phyloP scores from a whole-genome alignment of 768 basidiomycete species.

The Rhizopogon vesiculosus region DNA sequence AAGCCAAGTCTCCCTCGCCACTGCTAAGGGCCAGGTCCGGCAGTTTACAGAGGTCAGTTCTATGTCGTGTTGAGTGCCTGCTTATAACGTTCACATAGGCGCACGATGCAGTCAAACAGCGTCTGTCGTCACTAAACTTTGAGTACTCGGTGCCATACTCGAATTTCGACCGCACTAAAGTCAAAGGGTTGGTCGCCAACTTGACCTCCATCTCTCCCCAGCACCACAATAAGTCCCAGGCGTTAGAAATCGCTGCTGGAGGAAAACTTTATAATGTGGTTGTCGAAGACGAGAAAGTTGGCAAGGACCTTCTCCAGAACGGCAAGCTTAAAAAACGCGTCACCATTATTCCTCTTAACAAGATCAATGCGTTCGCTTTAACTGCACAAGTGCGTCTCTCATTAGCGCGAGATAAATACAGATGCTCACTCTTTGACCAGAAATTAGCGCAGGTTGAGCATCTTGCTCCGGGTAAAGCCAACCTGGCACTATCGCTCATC shows the following conservation, averaged over 20 bases:
- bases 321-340: slow-evolving; percentile 80
- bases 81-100: slow-evolving; percentile 36
- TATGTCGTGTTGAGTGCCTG: background rate
- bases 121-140: slow-evolving; percentile 74
- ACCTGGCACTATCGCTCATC: slow-evolving; percentile 84
- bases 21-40: slow-evolving; percentile 50
- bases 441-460: slow-evolving; percentile 70
- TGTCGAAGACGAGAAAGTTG: slow-evolving; percentile 86
- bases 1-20: slow-evolving; percentile 43
- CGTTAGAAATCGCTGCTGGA: slow-evolving; percentile 90
- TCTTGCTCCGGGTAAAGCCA: slow-evolving; percentile 76
- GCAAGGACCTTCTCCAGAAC: slow-evolving; percentile 77
- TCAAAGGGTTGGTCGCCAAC: slow-evolving; percentile 90
- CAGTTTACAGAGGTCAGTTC: slow-evolving; percentile 56
- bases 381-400: slow-evolving; percentile 39
- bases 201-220: slow-evolving; percentile 70
- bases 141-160: slow-evolving; percentile 74
- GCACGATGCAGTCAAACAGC: slow-evolving; percentile 62
- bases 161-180: slow-evolving; percentile 77
- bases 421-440: slow-evolving; percentile 32
- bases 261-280: slow-evolving; percentile 90
- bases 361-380: slow-evolving; percentile 66
- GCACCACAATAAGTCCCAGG: slow-evolving; percentile 78
- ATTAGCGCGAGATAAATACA: background rate
- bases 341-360: slow-evolving; percentile 91